Base-by-base conservation (phyloP, 140 eudicot genomes). In the Anethum foeniculum region DNA sequence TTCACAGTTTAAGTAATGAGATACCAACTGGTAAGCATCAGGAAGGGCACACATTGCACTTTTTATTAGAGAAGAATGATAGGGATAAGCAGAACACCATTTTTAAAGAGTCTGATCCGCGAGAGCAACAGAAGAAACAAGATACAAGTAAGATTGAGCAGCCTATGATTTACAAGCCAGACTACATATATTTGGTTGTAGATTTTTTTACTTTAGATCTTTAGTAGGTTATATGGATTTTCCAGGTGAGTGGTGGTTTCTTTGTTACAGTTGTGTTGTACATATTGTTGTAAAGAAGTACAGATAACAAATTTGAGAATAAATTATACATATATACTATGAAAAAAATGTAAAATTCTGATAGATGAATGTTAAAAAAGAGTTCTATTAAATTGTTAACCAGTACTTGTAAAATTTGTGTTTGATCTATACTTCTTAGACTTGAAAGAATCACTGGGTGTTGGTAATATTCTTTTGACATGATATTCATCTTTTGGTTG, bases 1-100 rank as follows among this genome's bases (percentile, higher is more conserved):
- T 47, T 75, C 88, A 52, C 36, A 82, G 60, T 46, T 88, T 23
- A 85, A 83, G 77, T 81, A 82, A 72, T 77, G 90, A 54, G 84
- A 88, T 75, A 78, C 34, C 80, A 91, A 94, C 90, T 89, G 82
- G 68, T 19, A 64, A n/a, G 39, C 44, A 46, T 51, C 27, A 13
- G 41, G 23, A 54, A 7, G 46, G 9, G 43, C 43, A 7, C 39
- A 74, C 16, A 19, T 0, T 41, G 77, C 79, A 47, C 79, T 25
- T 74, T 49, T 58, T 46, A 16, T 14, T 30, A 34, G 74, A n/a
- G 21, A 74, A n/a, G n/a, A 43, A 12, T 30, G 41, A 28, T 28
- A 28, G 41, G 2, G 9, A 67, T 27, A 27, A 32, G 21, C 43
- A 30, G 9, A 71, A 38, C 47, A 32, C 13, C 76, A 38, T 71